Base-by-base conservation (phyloP, 2,329 filamentous ascomycete species). In the Fonsecaea nubica region DNA sequence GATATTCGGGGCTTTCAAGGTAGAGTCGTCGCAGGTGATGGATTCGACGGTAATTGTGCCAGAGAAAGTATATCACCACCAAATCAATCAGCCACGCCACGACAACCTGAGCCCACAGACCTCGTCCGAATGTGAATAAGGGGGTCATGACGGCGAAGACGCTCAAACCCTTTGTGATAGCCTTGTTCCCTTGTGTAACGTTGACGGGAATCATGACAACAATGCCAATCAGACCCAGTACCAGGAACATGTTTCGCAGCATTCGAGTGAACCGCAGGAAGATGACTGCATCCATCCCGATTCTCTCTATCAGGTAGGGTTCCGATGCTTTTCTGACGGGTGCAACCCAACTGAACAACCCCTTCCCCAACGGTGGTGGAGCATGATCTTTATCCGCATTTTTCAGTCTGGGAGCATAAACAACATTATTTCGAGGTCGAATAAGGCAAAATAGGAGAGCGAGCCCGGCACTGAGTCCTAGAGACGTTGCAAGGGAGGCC, bases 371-470 rank as follows among this genome's bases (percentile, higher is more conserved):
- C 0, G 91, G 88, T 12, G 95, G 95, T 18, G 94, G 95, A 9
- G 91, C 87, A 81, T 97, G 93, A 78, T 90, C 92, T 72, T 92
- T 89, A 77, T 98, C 94, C 76, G 92, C 91, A 82, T 97, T 90
- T 77, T 96, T 96, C 57, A 96, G 84, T 77, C 96, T 94, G 48
- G 95, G 95, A 3, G 95, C 93, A 80, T 99, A 99, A 56, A 99
- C 92, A 72, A 94, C 87, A 63, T 90, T 90, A 78, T 98, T 94
- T 79, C 93, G 93, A 4, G 95, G 95, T 67, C 95, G 91, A 63
- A 98, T 84, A 73, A 97, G 82, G 69, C 92, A 97, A 84, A 98
- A 99, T 71, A 89, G 80, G 65, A 96, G 77, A 69, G 92, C 89
- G 72, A 97, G 89, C 72, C 89, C 83, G 69, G 86, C 75, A 8